phyloP scores from a whole-genome alignment of 768 basidiomycete species.

The Suillus plorans region DNA sequence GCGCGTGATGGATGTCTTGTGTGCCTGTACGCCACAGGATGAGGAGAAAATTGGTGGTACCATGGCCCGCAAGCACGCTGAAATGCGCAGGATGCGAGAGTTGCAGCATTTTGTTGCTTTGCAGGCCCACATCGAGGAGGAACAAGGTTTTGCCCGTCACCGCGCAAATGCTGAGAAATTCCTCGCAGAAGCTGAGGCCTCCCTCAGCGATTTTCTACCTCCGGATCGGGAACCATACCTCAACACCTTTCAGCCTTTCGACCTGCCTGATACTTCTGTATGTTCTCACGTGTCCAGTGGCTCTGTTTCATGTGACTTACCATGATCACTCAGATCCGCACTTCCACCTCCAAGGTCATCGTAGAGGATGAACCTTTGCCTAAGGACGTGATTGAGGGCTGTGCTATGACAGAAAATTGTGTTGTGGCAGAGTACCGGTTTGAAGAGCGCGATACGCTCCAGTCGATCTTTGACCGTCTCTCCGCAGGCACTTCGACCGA shows the following conservation, averaged over 20 bases:
- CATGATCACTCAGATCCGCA: background rate
- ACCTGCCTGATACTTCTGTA: background rate
- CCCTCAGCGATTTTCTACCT: background rate
- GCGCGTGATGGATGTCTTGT: background rate
- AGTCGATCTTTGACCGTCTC: conserved; percentile 2
- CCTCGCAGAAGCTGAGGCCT: background rate
- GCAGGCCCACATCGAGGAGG: background rate
- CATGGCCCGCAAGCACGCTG: background rate
- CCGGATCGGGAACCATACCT: background rate
- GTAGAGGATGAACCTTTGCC: background rate
- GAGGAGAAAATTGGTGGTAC: background rate
- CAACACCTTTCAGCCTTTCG: background rate
- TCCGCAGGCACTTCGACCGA: background rate
- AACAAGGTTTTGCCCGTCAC: background rate
- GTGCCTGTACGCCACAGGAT: background rate
- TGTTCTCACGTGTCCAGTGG: background rate
- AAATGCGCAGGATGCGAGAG: background rate
- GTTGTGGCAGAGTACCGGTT: conserved; percentile 6
- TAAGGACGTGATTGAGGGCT: background rate
- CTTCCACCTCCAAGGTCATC: background rate
- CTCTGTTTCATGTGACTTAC: too few relatives aligned
- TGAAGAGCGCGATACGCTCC: conserved; percentile 8
- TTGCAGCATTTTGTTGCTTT: background rate
- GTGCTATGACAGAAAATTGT: background rate
- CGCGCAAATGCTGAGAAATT: background rate